Base-by-base conservation (phyloP, 805 yeast genomes). In the Sungouiella blattae region DNA sequence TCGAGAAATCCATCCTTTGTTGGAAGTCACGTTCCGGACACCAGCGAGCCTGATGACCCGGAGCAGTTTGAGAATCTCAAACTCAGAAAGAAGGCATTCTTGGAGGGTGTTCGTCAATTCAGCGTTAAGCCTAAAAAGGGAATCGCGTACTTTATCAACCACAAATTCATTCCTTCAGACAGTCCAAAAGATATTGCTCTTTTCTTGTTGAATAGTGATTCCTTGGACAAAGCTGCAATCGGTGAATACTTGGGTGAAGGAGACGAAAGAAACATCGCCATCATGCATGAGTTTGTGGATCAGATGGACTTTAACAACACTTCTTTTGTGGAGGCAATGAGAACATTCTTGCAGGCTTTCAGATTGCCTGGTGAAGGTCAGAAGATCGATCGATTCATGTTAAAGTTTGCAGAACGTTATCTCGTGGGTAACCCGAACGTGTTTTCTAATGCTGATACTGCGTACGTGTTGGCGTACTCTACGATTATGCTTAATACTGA, bases 321-420 rank as follows among this genome's bases (percentile, higher is more conserved):
- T 46, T 67, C 78, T 1, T 88, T 93, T 54, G 88, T 89, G 11
- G 95, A 83, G 47, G 94, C 98, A 0, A 67, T 93, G 66, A 75
- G 98, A 47, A 68, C 64, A 11, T 87, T 87, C 52, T 70, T 93
- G 40, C 98, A 94, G 54, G 73, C 78, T 31, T 94, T 93, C 64
- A 73, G 98, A 57, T 72, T 93, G 40, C 98, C 99, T 2, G 99
- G 99, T 33, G 99, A 93, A 63, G 89, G 96, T 4, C 99, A 93
- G 64, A 91, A 93, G 54, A 91, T 93, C 55, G 98, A 93, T 68
- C 75, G 99, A 49, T 87, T 81, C 55, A 87, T 94, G 96, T 75
- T 93, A 57, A 91, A 93, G 54, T 94, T 94, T 67, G 98, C 98
- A 4, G 95, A 87, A 60, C 73, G 95, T 47, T 93, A 81, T 55